A percentile compares a stretch with the other conserved stretches of the same genome.
These are phyloP conservation scores for Sonneratia caseolaris DNA, from an alignment of 345 rosid species.

Conservation along the genomic window DNA sequence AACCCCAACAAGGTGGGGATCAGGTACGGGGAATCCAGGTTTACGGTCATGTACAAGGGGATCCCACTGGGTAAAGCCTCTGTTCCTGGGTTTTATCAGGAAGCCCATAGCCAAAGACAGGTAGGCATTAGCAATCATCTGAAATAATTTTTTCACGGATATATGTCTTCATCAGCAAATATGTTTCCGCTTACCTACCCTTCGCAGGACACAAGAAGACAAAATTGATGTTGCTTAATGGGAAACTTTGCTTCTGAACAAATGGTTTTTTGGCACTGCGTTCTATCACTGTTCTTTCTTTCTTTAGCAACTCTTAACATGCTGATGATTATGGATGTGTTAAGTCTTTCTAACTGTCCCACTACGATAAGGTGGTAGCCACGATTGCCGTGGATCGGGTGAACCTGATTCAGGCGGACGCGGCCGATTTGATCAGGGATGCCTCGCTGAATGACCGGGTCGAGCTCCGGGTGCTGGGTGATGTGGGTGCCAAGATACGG, in stretches of 20 bases:
- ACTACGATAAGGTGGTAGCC: constrained; percentile 55
- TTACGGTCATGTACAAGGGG: constrained; percentile 92
- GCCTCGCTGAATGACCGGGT: constrained; percentile 84
- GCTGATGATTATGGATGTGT: background rate
- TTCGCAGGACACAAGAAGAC: too few species aligned
- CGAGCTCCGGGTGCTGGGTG: constrained; percentile 72
- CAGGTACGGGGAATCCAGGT: constrained; percentile 87
- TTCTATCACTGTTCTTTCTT: too few species aligned
- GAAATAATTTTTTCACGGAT: too few species aligned
- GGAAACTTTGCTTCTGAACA: too few species aligned
- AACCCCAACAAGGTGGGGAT: constrained; percentile 97
- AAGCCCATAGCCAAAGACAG: constrained; percentile 66
- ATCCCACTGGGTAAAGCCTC: constrained; percentile 82
- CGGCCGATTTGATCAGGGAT: constrained; percentile 62
- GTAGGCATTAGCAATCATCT: constrained; percentile 18
- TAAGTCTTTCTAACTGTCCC: background rate
- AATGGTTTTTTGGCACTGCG: too few species aligned
- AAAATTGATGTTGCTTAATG: too few species aligned
- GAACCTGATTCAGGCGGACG: constrained; percentile 72
- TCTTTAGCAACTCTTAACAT: too few species aligned
- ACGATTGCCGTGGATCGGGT: constrained; percentile 73
- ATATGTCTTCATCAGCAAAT: too few species aligned
- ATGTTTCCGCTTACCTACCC: too few species aligned
- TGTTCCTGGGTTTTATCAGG: constrained; percentile 86
- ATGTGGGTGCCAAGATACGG: constrained; percentile 92